These are phyloP conservation scores for Carnegiea gigantea DNA, from an alignment of 179 eudicot species.

Conservation along the genomic window DNA sequence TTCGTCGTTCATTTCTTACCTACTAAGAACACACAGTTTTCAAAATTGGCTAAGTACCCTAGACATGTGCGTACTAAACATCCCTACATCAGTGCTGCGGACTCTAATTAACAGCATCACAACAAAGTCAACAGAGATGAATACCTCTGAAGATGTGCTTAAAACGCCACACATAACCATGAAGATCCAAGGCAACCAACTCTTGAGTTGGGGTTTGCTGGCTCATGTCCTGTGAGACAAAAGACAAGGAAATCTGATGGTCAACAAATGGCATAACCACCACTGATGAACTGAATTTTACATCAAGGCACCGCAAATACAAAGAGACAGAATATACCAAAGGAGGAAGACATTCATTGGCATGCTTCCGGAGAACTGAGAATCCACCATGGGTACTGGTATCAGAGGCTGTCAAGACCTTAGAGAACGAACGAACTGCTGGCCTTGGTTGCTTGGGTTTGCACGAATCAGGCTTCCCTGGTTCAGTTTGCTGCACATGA, in stretches of 20 bases:
- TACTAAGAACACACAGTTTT: not conserved
- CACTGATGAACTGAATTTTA: not conserved
- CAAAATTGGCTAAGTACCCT: not conserved
- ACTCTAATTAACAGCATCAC: not conserved
- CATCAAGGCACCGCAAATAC: not conserved
- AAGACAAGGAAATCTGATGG: not conserved
- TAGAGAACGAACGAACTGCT: slow-evolving; percentile 41
- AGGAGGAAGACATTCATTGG: slow-evolving; percentile 69
- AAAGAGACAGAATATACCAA: slow-evolving; percentile 35
- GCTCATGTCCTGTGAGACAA: slow-evolving; percentile 51
- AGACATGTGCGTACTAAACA: not conserved
- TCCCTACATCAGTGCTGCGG: not conserved
- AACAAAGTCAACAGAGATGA: slow-evolving; percentile 4
- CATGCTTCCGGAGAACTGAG: slow-evolving; percentile 62
- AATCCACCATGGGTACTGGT: slow-evolving; percentile 77
- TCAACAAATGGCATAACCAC: not conserved
- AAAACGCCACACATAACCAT: slow-evolving; percentile 58
- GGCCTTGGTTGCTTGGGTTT: slow-evolving; percentile 36
- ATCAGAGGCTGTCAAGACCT: slow-evolving; percentile 70
- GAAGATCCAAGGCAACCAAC: slow-evolving; percentile 62
- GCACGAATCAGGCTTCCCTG: slow-evolving; percentile 34
- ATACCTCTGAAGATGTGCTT: slow-evolving; percentile 65
- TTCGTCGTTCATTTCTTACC: not conserved
- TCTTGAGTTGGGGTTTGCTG: slow-evolving; percentile 60
- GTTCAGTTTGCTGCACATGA: slow-evolving; percentile 35